These are phyloP conservation scores for Thymus quinquecostatus DNA, from an alignment of 257 asterid species.

Conservation along the genomic window DNA sequence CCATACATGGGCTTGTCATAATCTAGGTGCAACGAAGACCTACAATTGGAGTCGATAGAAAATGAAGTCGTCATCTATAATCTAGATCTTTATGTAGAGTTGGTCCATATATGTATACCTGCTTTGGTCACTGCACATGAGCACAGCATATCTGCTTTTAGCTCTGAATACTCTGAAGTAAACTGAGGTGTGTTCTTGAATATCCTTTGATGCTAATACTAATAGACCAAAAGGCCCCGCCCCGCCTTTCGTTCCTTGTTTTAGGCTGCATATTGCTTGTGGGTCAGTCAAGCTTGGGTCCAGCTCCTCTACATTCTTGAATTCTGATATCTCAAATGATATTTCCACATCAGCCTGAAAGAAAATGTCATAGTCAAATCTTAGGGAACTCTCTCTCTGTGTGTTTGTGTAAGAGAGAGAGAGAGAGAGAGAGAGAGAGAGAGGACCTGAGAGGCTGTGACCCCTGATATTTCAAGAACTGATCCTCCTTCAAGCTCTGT, in stretches of 20 bases:
- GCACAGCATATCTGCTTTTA: conserved; percentile 26
- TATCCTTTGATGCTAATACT: conserved; percentile 34
- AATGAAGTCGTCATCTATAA: background rate
- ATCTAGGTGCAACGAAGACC: conserved; percentile 35
- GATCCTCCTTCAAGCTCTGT: conserved; percentile 29
- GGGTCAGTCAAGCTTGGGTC: conserved; percentile 29
- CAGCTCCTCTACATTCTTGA: conserved; percentile 26
- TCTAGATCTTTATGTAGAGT: background rate
- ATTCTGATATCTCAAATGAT: conserved; percentile 31
- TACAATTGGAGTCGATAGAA: background rate
- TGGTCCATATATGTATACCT: conserved; percentile 7
- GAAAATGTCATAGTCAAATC: background rate
- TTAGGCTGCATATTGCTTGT: conserved; percentile 24
- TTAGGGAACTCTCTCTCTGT: background rate
- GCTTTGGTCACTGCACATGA: conserved; percentile 41
- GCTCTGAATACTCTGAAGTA: conserved; percentile 30
- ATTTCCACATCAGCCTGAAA: conserved; percentile 35
- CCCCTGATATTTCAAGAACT: conserved; percentile 28
- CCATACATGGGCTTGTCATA: conserved; percentile 35
- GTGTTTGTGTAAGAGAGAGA: background rate
- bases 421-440: conserved; percentile 3
- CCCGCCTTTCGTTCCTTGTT: conserved; percentile 18
- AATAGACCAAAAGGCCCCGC: conserved; percentile 32
- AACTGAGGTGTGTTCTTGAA: conserved; percentile 37
- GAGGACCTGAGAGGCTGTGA: conserved; percentile 32